Evolutionary conservation across 2,329 filamentous ascomycete genomes (phyloP), one percentile per base, ranked within the genome.

Genomic region (Ascochyta viciae-villosae): DNA sequence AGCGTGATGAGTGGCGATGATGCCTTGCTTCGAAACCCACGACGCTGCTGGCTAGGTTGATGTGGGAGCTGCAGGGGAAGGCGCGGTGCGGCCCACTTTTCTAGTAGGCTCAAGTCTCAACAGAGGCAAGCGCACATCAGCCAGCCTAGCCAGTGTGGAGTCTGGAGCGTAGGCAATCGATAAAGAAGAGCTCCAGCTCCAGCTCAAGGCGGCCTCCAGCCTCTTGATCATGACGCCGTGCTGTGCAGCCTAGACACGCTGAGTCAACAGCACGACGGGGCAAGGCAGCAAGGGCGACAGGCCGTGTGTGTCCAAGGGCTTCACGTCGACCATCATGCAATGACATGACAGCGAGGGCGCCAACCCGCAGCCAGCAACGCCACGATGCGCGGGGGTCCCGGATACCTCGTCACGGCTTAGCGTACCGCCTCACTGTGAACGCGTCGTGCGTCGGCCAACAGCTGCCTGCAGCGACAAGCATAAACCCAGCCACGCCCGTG

Each of bases 401-500:
- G 40, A 50, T 58, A 51, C 53, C 57, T 60, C 33, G 6, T 19
- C 34, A 24, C 47, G 53, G 42, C 29, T 53, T 58, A 64, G 60
- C 55, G 62, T 66, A 56, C 62, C 66, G 66, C 65, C 65, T 68
- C 65, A 68, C 57, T 68, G 19, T 19, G 19, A 19, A 19, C 19
- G 19, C 19, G 19, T 19, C 19, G 19, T 19, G 47, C 12, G 37
- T 55, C 37, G 41, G 53, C 59, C 50, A 51, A 55, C 61, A 41
- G 50, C 61, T 63, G 62, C 64, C 64, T 65, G 60, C 63, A 64
- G 47, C 61, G 59, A 55, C 56, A 60, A 54, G 53, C 51, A 58
- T 54, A 54, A 62, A 22, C 57, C 62, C 62, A 67, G 62, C 65
- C 65, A 64, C 64, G 62, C 50, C 61, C 61, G 60, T 61, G 55